Evolutionary conservation across 805 yeast genomes (phyloP), one percentile per base, ranked within the genome.

Genomic region (Kodamaea neixiangensis): DNA sequence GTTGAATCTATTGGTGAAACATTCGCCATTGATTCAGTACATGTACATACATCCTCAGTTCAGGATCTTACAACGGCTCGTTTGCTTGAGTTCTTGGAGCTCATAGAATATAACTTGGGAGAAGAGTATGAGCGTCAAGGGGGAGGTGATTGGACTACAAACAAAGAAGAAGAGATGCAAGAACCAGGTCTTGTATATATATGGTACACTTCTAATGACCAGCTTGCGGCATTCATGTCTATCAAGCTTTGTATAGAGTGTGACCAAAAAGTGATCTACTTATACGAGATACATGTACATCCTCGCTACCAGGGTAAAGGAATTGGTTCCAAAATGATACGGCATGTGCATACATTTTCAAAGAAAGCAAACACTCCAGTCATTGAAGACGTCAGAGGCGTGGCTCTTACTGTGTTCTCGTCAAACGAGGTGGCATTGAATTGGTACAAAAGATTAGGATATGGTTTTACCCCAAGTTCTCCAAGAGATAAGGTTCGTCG

Each of bases 261-360:
- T 22, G 73, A 63, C 7, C 54, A 57, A 3, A 53, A 58, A 6
- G 76, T 75, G 13, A 50, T 83, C 7, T 83, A 82, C 55, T 65
- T 83, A 7, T 83, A 80, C 55, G 88, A 83, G 58, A 77, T 83
- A 34, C 88, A 83, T 49, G 62, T 83, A 0, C 25, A 50, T 1
- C 67, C 69, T 1, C 13, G 44, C 9, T 69, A 54, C 50, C 79
- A 80, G 44, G 64, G 66, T 1, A 34, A 43, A 2, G 57, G 64
- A 7, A 21, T 76, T 0, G 88, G 87, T 0, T 44, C 72, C 0
- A 14, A 14, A 9, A 54, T 82, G n/a, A 63, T 83, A 50, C 21
- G 35, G 0, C 14, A 50, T 0, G 67, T 81, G 31, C 79, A 78
- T 45, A 11, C 44, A 0, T 50, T 76, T 3, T 68, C 73, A 1